A percentile compares a stretch with the other conserved stretches of the same genome.
These are phyloP conservation scores for Stevia rebaudiana DNA, from an alignment of 140 eudicot genomes.

Conservation along the genomic window DNA sequence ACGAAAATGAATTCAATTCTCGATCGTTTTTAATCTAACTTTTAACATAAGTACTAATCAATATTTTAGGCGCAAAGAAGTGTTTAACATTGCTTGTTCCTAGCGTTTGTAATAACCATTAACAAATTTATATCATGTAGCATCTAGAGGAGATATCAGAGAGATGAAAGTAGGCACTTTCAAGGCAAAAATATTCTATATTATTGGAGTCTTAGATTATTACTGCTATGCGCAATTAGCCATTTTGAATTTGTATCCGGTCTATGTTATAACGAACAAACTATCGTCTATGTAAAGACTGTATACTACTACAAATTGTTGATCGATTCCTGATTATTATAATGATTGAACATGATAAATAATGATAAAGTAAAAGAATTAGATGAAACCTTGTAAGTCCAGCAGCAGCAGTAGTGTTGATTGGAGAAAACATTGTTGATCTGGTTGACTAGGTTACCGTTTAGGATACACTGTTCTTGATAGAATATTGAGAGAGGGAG, in stretches of 20 bases:
- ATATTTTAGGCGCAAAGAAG: constrained; percentile 3
- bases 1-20: not conserved
- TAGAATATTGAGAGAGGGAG: too few species aligned
- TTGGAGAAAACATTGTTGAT: too few species aligned
- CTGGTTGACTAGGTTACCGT: too few species aligned
- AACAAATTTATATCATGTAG: constrained; percentile 21
- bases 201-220: not conserved
- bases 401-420: too few species aligned
- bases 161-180: constrained; percentile 3
- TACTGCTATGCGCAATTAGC: not conserved
- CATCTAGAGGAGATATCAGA: not conserved
- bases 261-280: not conserved
- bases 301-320: too few species aligned
- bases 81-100: constrained; percentile 17
- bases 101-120: constrained; percentile 9
- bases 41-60: not conserved
- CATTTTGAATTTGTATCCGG: not conserved
- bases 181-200: not conserved
- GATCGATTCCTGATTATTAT: too few species aligned
- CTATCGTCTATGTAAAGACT: too few species aligned
- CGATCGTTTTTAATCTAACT: not conserved
- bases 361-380: too few species aligned
- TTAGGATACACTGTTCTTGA: too few species aligned
- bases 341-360: too few species aligned
- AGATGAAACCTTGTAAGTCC: too few species aligned